Base-by-base conservation (phyloP, 805 yeast genomes). In the Yamadazyma phyllophila region DNA sequence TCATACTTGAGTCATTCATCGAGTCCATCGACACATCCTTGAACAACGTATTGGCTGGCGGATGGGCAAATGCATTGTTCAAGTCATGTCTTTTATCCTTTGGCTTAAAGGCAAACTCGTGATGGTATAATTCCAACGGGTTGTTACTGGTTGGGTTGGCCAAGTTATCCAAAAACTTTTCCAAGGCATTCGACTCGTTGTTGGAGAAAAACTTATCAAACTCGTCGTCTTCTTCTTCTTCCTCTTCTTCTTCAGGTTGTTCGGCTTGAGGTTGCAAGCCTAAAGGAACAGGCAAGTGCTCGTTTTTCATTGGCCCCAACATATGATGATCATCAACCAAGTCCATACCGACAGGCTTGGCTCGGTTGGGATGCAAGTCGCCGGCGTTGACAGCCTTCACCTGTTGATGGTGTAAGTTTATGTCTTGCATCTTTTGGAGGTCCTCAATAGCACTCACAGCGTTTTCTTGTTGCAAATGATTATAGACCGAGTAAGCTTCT, bases 401-500 rank as follows among this genome's bases (percentile, higher is more conserved):
- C 9, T 20, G 26, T 29, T 39, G 26, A 6, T 39, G 41, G 3
- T 10, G 41, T 35, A 36, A 47, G n/a, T 20, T 30, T 27, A 39
- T 17, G 11, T 30, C 29, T 20, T 42, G 45, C 55, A 64, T 71
- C 51, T 61, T 61, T 45, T 69, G 68, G 47, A 72, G 65, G 44
- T 63, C 63, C 45, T 69, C 74, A 14, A 71, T 58, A 15, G 65
- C 66, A 29, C 51, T 51, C 16, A 60, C 16, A 16, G 73, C 73
- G 35, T 61, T 56, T 41, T 67, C 68, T 40, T 68, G 71, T 52
- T 71, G 75, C 40, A 70, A 53, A 35, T 59, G 61, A 34, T 62
- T 56, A 56, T 70, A 72, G 67, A 69, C 64, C 29, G 60, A 51
- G 50, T 69, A 72, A 10, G 75, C 75, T 57, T 71, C 74, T 59